These are phyloP conservation scores for Houttuynia cordata DNA, from an alignment of 164 flowering plant species.

Conservation along the genomic window DNA sequence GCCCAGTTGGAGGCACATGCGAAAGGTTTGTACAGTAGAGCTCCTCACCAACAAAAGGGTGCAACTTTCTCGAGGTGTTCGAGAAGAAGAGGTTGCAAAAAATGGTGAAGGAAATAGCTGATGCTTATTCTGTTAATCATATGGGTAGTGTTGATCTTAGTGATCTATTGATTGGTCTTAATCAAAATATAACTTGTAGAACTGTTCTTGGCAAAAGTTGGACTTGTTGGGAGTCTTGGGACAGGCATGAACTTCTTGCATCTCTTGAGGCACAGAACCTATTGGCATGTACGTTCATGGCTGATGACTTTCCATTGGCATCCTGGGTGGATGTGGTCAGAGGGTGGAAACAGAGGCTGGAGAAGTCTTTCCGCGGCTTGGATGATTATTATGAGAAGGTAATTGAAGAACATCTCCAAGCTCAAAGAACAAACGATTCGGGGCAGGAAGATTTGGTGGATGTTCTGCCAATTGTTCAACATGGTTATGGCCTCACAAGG, in stretches of 20 bases:
- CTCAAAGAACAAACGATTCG: background rate
- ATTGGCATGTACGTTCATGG: conserved; percentile 12
- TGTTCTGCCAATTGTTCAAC: conserved; percentile 19
- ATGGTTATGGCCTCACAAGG: conserved; percentile 8
- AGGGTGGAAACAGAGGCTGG: conserved; percentile 14
- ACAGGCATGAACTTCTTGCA: background rate
- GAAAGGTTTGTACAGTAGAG: background rate
- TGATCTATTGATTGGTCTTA: conserved; percentile 6
- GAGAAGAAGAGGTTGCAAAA: background rate
- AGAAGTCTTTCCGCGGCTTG: conserved; percentile 16
- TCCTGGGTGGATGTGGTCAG: conserved; percentile 29
- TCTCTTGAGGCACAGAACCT: conserved; percentile 11
- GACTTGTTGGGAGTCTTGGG: conserved; percentile 1
- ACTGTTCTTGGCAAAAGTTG: conserved; percentile 22
- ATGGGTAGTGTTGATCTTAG: conserved; percentile 11
- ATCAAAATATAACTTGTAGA: conserved; percentile 13
- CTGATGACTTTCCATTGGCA: conserved; percentile 31
- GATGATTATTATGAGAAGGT: conserved; percentile 19
- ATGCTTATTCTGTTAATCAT: background rate
- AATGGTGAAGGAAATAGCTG: background rate
- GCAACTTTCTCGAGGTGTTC: background rate
- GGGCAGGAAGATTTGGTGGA: conserved; percentile 28
- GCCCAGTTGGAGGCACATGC: background rate
- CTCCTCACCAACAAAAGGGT: conserved; percentile 1
- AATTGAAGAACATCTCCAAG: conserved; percentile 19